Conservation (phyloP, 345 rosid genomes). For the Clausena lansium region DNA sequence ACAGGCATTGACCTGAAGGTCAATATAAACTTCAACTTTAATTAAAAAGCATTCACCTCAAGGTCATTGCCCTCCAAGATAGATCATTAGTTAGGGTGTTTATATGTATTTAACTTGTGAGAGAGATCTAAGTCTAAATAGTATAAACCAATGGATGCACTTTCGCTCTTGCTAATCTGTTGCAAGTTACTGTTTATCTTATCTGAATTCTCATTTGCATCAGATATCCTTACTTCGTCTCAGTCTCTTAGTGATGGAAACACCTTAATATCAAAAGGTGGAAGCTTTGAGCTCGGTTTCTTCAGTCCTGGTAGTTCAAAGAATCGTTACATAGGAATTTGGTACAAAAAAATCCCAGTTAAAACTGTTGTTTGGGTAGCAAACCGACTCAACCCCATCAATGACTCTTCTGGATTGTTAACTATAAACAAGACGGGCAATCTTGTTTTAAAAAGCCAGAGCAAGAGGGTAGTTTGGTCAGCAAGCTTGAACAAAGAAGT, state of each 20-base stretch:
- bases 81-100: too few relatives aligned
- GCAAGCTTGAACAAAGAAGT: constrained; percentile 13
- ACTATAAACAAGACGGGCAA: background rate
- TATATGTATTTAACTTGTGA: background rate
- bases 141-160: background rate
- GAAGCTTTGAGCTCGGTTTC: background rate
- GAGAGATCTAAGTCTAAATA: background rate
- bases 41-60: too few relatives aligned
- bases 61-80: too few relatives aligned
- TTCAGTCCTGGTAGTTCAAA: background rate
- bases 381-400: background rate
- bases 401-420: background rate
- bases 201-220: background rate
- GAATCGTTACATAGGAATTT: background rate
- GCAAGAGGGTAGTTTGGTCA: constrained; percentile 21
- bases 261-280: background rate
- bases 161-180: background rate
- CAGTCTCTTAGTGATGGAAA: background rate
- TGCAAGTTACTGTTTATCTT: background rate
- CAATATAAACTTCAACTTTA: too few relatives aligned
- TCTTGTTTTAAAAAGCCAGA: constrained; percentile 21
- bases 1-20: too few relatives aligned
- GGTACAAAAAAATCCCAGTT: background rate
- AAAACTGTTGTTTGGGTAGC: background rate
- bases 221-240: background rate